A percentile compares a stretch with the other conserved stretches of the same genome.
phyloP scores from a whole-genome alignment of 2,329 filamentous ascomycete genomes.

The Exophiala oligosperma region DNA sequence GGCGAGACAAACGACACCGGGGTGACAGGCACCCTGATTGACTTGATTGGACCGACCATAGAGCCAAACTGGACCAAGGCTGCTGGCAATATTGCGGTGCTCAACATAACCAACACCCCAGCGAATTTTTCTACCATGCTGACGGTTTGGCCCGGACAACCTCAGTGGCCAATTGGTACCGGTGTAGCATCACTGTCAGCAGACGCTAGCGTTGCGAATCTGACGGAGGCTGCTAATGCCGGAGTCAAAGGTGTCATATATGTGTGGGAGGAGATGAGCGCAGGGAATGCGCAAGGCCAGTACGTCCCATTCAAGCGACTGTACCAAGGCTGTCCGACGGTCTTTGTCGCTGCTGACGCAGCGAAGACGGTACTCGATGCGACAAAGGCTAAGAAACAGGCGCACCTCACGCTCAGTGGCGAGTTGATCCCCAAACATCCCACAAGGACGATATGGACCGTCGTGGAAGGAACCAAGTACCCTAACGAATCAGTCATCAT shows the following conservation, averaged over 20 bases:
- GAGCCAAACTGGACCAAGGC: neutral
- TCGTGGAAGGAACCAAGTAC: slow-evolving; percentile 5
- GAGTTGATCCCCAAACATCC: slow-evolving; percentile 2
- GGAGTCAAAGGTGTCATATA: slow-evolving; percentile 11
- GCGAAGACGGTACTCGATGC: neutral
- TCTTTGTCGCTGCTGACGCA: slow-evolving; percentile 5
- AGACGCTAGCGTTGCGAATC: slow-evolving; percentile 3
- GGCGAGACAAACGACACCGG: slow-evolving; percentile 1
- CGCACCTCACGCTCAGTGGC: slow-evolving; percentile 3
- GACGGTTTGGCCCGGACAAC: slow-evolving; percentile 4
- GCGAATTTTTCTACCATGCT: neutral
- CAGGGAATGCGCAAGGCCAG: neutral
- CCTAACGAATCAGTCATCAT: slow-evolving; percentile 11
- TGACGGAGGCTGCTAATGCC: slow-evolving; percentile 3
- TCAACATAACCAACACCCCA: slow-evolving; percentile 9
- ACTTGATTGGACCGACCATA: neutral
- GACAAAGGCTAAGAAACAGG: neutral
- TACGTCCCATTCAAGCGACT: slow-evolving; percentile 10
- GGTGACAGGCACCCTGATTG: neutral
- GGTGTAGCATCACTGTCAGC: slow-evolving; percentile 1
- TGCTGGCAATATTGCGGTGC: slow-evolving; percentile 3
- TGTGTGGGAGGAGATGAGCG: slow-evolving; percentile 3
- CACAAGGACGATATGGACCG: slow-evolving; percentile 4
- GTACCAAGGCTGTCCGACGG: slow-evolving; percentile 3
- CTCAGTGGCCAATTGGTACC: neutral